Percentiles rank a stretch among this genome's conserved stretches.
phyloP scores from a whole-genome alignment of 441 rosid genomes.

The Croton setiger region DNA sequence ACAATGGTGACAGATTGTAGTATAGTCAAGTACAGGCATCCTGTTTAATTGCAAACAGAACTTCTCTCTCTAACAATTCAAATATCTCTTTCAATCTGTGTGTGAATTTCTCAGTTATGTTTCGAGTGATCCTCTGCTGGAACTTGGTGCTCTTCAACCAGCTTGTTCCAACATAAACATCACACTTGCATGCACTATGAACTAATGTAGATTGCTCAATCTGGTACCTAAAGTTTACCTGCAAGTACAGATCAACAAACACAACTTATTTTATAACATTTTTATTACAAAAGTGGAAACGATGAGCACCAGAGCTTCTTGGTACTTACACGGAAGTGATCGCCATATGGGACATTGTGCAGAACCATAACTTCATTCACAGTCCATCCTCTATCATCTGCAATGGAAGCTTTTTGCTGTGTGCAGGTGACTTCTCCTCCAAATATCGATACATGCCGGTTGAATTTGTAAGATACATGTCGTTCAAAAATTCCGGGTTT shows the following conservation, averaged over 20 bases:
- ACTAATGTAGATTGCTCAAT: constrained; percentile 43
- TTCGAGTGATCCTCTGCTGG: constrained; percentile 62
- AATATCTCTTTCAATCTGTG: constrained; percentile 51
- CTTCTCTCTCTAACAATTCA: constrained; percentile 52
- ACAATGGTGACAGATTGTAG: too few species aligned
- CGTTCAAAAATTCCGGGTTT: constrained; percentile 48
- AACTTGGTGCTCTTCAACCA: constrained; percentile 77
- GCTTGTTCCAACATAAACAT: constrained; percentile 43
- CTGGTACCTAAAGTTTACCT: constrained; percentile 58
- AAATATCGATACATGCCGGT: constrained; percentile 57
- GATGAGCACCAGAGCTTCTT: not conserved
- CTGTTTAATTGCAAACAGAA: constrained; percentile 28
- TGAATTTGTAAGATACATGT: constrained; percentile 54
- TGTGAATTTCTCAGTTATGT: constrained; percentile 55
- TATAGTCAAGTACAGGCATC: not conserved
- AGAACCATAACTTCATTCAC: constrained; percentile 59
- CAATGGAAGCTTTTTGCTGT: constrained; percentile 51
- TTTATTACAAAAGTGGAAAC: not conserved
- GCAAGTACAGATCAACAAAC: constrained; percentile 13
- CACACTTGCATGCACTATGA: constrained; percentile 55
- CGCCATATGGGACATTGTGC: constrained; percentile 63
- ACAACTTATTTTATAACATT: not conserved
- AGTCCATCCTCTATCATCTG: constrained; percentile 54
- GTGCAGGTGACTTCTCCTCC: constrained; percentile 73
- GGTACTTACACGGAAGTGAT: constrained; percentile 50